Percentiles rank a stretch among this genome's conserved stretches.
Conservation (phyloP, 2,329 filamentous ascomycete genomes). For the Aspergillus flavus region DNA sequence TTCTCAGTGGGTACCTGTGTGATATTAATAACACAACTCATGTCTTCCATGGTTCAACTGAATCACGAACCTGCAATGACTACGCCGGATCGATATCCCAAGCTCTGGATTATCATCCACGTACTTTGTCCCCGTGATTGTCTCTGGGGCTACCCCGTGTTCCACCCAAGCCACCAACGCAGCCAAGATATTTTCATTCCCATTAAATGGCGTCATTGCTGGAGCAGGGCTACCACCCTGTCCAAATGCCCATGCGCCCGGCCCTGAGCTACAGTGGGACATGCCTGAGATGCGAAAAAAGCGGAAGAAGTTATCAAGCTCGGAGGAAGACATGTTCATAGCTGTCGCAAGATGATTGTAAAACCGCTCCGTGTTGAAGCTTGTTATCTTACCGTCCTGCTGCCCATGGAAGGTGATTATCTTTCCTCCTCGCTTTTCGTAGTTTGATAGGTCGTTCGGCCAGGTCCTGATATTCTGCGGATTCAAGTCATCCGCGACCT, state of each 20-base stretch:
- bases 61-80: constrained; percentile 11
- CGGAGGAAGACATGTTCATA: constrained; percentile 1
- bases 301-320: constrained; percentile 11
- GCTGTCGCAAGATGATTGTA: constrained; percentile 6
- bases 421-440: constrained; percentile 42
- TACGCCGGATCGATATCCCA: constrained; percentile 3
- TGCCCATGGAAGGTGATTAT: constrained; percentile 39
- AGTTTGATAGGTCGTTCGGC: constrained; percentile 44
- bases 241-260: constrained; percentile 11
- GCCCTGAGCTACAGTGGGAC: constrained; percentile 9
- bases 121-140: constrained; percentile 10
- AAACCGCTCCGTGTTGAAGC: constrained; percentile 11
- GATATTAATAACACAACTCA: not conserved
- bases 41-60: too few relatives aligned
- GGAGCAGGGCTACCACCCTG: constrained; percentile 3
- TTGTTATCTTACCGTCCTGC: constrained; percentile 16
- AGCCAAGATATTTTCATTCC: constrained; percentile 8
- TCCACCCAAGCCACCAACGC: constrained; percentile 16
- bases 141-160: constrained; percentile 7
- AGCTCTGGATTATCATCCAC: constrained; percentile 2
- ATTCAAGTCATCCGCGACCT: constrained; percentile 27
- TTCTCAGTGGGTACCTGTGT: not conserved
- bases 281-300: constrained; percentile 15
- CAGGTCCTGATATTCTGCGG: constrained; percentile 29
- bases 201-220: not conserved